Base-by-base conservation (phyloP, 2,329 filamentous ascomycete genomes). In the Pseudogymnoascus sp. region DNA sequence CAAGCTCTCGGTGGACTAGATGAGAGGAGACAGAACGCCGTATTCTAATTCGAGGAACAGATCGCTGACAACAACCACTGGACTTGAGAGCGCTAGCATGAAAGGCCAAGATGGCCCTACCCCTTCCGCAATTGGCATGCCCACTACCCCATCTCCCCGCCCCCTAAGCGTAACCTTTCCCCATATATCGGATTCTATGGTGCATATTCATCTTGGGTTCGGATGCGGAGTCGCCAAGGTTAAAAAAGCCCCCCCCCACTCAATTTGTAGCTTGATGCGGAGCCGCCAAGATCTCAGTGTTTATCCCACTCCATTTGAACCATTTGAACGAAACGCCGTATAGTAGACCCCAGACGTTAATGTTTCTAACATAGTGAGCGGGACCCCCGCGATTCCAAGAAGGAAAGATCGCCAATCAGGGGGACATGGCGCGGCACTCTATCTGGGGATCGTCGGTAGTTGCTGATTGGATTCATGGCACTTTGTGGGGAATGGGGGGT, bases 401-500 rank as follows among this genome's bases (percentile, higher is more conserved):
- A 56, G 50, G 26, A 26, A 8, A 12, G 50, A 56, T 56, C 26
- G 26, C 10, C 50, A 33, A 33, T 33, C 50, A 56, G n/a, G 26
- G 46, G 50, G 28, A 12, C 41, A 46, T 19, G 50, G 50, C 50
- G 26, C 50, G 28, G 28, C 50, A 56, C 50, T 56, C 50, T 56
- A 56, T 33, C 50, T 56, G 28, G 50, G 26, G 50, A 56, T 56
- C 50, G 50, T 19, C 50, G 50, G 50, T 56, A 56, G 26, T 56
- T 56, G 50, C 26, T 56, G 50, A 56, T 56, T 56, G 50, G 50
- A 56, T 56, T 56, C n/a, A 33, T 56, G 46, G 46, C 46, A 53
- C 26, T 53, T 53, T 53, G 46, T 19, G 50, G 50, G 28, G 28
- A 19, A 56, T 33, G 28, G 50, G 41, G 46, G 10, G n/a, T 16